phyloP scores from a whole-genome alignment of 2,329 filamentous ascomycete genomes.

The Leptographium lundbergii region DNA sequence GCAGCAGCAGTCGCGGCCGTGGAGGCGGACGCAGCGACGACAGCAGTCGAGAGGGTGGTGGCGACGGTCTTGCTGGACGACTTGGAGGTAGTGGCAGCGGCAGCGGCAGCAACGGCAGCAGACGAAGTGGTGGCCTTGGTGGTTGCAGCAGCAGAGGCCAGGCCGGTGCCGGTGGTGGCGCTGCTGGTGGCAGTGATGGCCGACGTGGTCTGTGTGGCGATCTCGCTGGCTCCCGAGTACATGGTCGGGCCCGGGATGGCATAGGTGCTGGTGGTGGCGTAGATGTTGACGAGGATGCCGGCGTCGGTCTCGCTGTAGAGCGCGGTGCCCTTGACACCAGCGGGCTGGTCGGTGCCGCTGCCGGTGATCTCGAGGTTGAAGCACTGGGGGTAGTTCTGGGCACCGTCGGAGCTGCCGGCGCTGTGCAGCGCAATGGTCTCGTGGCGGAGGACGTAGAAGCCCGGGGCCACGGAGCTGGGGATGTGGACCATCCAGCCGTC shows the following conservation, averaged over 20 bases:
- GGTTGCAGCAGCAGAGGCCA: not conserved
- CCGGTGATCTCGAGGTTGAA: slow-evolving; percentile 45
- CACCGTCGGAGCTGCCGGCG: slow-evolving; percentile 26
- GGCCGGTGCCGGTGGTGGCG: slow-evolving; percentile 1
- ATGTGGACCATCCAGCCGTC: slow-evolving; percentile 36
- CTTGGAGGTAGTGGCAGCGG: not conserved
- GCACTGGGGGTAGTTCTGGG: slow-evolving; percentile 41
- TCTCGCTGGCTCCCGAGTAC: slow-evolving; percentile 15
- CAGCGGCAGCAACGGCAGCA: not conserved
- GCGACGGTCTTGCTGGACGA: not conserved
- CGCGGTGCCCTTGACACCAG: not conserved
- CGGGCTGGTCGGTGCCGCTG: slow-evolving; percentile 6
- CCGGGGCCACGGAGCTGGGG: slow-evolving; percentile 28
- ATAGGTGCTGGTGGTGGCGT: slow-evolving; percentile 7
- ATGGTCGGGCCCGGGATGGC: slow-evolving; percentile 12
- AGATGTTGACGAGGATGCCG: slow-evolving; percentile 11
- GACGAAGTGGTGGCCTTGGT: not conserved
- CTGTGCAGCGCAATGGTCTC: slow-evolving; percentile 40
- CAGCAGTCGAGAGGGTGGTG: not conserved
- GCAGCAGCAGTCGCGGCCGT: not conserved
- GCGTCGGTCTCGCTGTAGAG: slow-evolving; percentile 8
- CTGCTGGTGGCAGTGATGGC: slow-evolving; percentile 7
- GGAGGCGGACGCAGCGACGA: not conserved
- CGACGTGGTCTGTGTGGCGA: slow-evolving; percentile 13
- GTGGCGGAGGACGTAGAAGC: slow-evolving; percentile 38